Evolutionary conservation across 2,329 filamentous ascomycete species (phyloP), one percentile per base, ranked within the genome.

Genomic region (Exophiala sideris): DNA sequence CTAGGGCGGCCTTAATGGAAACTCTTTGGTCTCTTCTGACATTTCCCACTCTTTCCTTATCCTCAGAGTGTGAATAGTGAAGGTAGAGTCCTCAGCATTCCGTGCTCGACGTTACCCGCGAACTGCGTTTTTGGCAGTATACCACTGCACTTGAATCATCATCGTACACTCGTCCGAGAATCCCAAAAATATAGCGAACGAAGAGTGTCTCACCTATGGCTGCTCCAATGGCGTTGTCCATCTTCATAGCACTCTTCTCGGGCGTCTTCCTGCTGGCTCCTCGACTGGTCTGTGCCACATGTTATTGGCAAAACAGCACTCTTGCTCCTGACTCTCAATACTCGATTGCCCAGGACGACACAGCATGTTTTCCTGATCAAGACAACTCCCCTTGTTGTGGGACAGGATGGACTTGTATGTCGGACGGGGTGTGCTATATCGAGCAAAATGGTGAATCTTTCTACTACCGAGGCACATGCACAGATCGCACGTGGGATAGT

Each of bases 301-400:
- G 52, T 32, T 55, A 55, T 20, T 55, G 52, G 52, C 52, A 50
- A 38, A 55, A 55, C 47, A 50, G 47, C 18, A 50, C 52, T 2
- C 42, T 55, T n/a, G 52, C 52, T 6, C 46, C 52, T 12, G 47
- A 49, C 38, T 41, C 50, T 32, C 52, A 47, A 29, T 47, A 50
- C 42, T 50, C 52, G 12, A 55, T 55, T 42, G 52, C 52, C 2
- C 11, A 47, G 3, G 52, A 55, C 32, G 52, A 55, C 20, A 47
- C 47, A 16, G 52, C 52, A 21, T 55, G 52, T 38, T 55, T 50
- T 12, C 52, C 52, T 5, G 47, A 55, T 10, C 52, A 55, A 44
- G 52, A 55, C 32, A 55, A 55, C 14, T 55, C 52, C 7, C 47
- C 52, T 29, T 55, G 52, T 48, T 55, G 52, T 12, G 52, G 41